A percentile compares a stretch with the other conserved stretches of the same genome.
Evolutionary conservation across 1,284 basidiomycete species (phyloP).

Genomic region (Boletus calvinii): DNA sequence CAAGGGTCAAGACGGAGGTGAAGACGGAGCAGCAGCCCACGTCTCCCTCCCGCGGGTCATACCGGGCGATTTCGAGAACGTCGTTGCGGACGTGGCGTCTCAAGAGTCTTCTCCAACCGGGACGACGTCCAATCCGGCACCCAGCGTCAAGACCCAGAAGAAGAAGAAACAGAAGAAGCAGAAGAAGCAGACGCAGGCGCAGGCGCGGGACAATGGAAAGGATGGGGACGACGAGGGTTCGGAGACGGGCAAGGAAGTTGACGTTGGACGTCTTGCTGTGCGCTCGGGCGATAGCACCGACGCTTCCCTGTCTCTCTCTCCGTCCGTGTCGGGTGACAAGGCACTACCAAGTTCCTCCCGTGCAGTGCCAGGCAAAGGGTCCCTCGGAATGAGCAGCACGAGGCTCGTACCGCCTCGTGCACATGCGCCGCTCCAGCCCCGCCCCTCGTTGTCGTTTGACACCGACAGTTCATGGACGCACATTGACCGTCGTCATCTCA

Average conservation of each 20-base stretch:
- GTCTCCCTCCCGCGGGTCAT: not conserved
- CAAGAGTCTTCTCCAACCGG: not conserved
- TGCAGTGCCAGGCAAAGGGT: not conserved
- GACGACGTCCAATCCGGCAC: conserved; percentile 40
- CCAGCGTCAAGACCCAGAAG: conserved; percentile 47
- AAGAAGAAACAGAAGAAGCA: conserved; percentile 46
- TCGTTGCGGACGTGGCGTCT: not conserved
- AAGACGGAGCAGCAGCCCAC: not conserved
- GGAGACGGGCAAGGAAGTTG: conserved; percentile 14
- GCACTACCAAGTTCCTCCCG: conserved; percentile 1
- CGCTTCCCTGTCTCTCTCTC: conserved; percentile 4
- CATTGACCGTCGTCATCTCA: conserved; percentile 37
- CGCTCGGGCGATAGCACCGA: conserved; percentile 22
- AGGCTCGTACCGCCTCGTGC: not conserved
- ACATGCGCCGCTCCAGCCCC: not conserved
- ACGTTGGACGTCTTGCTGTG: not conserved
- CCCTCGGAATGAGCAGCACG: conserved; percentile 1
- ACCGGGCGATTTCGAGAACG: conserved; percentile 15
- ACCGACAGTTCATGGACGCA: conserved; percentile 52
- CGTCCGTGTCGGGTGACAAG: conserved; percentile 4
- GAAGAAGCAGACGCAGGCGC: not conserved
- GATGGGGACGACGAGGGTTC: conserved; percentile 20
- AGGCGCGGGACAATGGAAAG: conserved; percentile 10
- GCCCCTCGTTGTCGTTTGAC: conserved; percentile 29
- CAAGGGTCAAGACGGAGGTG: not conserved